Evolutionary conservation across 306 rosid species (phyloP).

Genomic region (Lathyrus tuberosus): DNA sequence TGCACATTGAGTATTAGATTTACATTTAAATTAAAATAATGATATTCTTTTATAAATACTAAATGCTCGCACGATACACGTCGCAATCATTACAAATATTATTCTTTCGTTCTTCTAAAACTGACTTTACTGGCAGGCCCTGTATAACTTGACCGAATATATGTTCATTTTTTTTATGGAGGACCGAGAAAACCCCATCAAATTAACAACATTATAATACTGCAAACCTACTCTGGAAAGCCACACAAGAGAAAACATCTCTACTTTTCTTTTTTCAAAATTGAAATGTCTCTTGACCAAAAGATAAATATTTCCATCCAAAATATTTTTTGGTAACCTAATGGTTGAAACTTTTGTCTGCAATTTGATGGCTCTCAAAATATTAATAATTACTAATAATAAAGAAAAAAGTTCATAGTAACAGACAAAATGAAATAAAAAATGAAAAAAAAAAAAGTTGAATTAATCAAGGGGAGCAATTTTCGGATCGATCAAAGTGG

Average conservation of each 20-base stretch:
- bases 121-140: slow-evolving; percentile 52
- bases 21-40: too few relatives aligned
- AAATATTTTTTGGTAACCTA: too few relatives aligned
- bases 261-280: too few relatives aligned
- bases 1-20: too few relatives aligned
- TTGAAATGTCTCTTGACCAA: background rate
- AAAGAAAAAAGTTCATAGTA: slow-evolving; percentile 16
- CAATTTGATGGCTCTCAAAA: background rate
- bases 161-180: slow-evolving; percentile 46
- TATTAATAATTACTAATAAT: background rate
- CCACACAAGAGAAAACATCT: too few relatives aligned
- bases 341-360: background rate
- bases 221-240: slow-evolving; percentile 27
- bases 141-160: slow-evolving; percentile 53
- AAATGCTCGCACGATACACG: slow-evolving; percentile 51
- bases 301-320: too few relatives aligned
- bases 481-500: slow-evolving; percentile 87
- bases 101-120: slow-evolving; percentile 54
- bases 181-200: slow-evolving; percentile 31
- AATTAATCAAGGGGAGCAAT: slow-evolving; percentile 38
- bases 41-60: too few relatives aligned
- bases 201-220: too few relatives aligned
- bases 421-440: background rate
- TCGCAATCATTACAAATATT: slow-evolving; percentile 71
- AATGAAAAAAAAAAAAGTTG: background rate